phyloP scores from a whole-genome alignment of 352 stramenopile species.

The Phytopythium oedochilum region DNA sequence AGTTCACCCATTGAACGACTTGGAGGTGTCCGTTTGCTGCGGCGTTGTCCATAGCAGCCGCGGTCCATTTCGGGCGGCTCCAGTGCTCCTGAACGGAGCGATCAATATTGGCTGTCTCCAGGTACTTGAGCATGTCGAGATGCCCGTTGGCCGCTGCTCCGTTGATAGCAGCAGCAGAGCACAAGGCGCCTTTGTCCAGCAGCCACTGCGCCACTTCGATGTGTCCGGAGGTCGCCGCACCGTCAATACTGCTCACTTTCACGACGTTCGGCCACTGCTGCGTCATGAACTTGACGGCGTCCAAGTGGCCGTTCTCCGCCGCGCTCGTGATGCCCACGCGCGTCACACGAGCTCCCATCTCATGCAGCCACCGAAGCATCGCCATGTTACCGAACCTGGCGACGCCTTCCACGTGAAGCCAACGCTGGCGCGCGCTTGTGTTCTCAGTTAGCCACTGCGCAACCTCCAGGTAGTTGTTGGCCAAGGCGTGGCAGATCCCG shows the following conservation, averaged over 20 bases:
- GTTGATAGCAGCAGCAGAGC: neutral
- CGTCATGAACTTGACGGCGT: neutral
- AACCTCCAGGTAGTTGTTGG: constrained; percentile 16
- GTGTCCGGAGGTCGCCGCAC: neutral
- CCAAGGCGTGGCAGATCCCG: constrained; percentile 20
- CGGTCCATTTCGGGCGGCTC: constrained; percentile 6
- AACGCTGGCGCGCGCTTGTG: neutral
- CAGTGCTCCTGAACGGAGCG: no score
- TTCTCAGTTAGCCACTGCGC: constrained; percentile 20
- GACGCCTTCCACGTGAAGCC: constrained; percentile 13
- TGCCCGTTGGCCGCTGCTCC: constrained; percentile 10
- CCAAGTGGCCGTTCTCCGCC: neutral
- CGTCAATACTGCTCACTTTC: neutral
- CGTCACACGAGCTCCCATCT: neutral
- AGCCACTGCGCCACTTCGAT: constrained; percentile 1
- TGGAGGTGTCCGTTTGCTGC: constrained; percentile 30
- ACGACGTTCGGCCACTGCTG: neutral
- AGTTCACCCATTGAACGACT: no score
- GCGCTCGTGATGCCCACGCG: neutral
- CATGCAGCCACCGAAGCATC: neutral
- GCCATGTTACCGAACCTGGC: constrained; percentile 25
- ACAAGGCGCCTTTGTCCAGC: neutral
- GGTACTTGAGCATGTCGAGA: constrained; percentile 16
- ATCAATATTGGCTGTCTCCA: neutral
- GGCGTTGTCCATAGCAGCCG: constrained; percentile 39